These are phyloP conservation scores for Trichoderma sp. DNA, from an alignment of 2,329 filamentous ascomycete species.

Conservation along the genomic window DNA sequence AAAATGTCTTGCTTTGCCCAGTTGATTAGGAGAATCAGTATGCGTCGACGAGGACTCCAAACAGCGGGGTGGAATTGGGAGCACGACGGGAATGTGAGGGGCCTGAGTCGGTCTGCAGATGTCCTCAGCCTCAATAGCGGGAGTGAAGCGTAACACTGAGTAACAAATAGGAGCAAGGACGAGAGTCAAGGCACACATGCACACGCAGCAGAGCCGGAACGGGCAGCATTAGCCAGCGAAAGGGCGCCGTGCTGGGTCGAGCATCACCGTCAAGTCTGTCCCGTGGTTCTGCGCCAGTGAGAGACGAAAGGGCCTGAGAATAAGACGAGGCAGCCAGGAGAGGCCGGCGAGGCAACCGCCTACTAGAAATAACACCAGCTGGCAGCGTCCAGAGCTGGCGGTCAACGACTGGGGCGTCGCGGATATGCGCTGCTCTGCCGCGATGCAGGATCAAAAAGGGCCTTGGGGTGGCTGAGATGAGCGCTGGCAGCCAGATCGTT, in stretches of 20 bases:
- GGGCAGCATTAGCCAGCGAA: conserved; percentile 6
- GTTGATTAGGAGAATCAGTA: not conserved
- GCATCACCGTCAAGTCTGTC: not conserved
- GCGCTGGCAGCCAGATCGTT: not conserved
- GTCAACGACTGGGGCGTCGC: not conserved
- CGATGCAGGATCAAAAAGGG: not conserved
- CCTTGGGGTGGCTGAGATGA: not conserved
- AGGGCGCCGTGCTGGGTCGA: not conserved
- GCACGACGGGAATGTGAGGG: not conserved
- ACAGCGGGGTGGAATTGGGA: conserved; percentile 5
- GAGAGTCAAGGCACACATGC: not conserved
- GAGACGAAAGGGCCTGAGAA: not conserved
- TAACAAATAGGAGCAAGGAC: not conserved
- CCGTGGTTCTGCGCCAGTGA: not conserved
- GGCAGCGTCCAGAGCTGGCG: not conserved
- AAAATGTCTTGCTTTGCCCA: not conserved
- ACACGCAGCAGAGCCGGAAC: not conserved
- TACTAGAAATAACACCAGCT: not conserved
- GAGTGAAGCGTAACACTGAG: conserved; percentile 11
- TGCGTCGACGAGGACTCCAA: not conserved
- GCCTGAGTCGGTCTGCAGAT: conserved; percentile 19
- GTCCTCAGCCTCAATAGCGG: not conserved
- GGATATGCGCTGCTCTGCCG: not conserved
- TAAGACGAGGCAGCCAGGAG: conserved; percentile 11
- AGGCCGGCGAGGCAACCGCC: not conserved